Percentiles rank a stretch among this genome's conserved stretches.
Conservation (phyloP, 139 green algal genomes). For the Coelastrella sp. region DNA sequence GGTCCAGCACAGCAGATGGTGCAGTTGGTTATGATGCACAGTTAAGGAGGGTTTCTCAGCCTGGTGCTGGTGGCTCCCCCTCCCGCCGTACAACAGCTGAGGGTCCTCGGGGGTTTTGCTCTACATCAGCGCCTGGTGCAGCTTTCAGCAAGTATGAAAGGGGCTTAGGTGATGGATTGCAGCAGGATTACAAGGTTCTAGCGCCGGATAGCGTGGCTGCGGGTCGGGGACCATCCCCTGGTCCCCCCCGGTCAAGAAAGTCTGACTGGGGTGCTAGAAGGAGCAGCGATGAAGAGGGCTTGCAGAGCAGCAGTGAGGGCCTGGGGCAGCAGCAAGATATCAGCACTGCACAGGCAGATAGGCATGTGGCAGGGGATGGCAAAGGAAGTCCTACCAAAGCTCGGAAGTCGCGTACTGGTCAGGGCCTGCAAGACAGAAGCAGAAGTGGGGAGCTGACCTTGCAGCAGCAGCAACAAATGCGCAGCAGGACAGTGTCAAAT, state of each 20-base stretch:
- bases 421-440: no score
- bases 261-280: background rate
- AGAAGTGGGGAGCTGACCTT: background rate
- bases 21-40: background rate
- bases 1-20: background rate
- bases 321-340: background rate
- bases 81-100: constrained; percentile 10
- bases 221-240: background rate
- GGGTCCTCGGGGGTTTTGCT: background rate
- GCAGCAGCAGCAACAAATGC: background rate
- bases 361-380: no score
- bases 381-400: no score
- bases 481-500: background rate
- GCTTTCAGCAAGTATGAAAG: constrained; percentile 16
- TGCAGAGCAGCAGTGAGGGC: background rate
- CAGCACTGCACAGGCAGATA: background rate
- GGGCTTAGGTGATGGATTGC: constrained; percentile 4
- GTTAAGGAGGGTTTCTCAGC: background rate
- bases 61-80: background rate
- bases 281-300: background rate
- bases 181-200: background rate
- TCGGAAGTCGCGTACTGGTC: no score
- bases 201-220: background rate
- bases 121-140: background rate
- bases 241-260: background rate